Base-by-base conservation (phyloP, 257 asterid species). In the Paraleonurus japonicus region DNA sequence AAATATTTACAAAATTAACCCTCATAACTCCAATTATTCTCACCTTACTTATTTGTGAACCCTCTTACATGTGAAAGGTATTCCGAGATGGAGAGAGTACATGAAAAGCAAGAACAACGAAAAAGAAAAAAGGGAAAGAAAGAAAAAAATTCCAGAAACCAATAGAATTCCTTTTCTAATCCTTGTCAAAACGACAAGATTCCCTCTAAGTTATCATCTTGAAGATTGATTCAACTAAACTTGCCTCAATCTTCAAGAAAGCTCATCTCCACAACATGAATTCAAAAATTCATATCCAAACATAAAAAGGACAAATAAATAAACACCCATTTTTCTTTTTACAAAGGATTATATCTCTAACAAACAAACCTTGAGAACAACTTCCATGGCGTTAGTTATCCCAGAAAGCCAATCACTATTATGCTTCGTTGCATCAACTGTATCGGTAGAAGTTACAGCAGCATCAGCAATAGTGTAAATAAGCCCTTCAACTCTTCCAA, bases 361-460 rank as follows among this genome's bases (percentile, higher is more conserved):
- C 87, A 61, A 73, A 95, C 99, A 61, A 73, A 95, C 99, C 99
- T 95, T 95, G 74, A 95, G 66, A 75, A 95, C 98, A 79, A 85
- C 10, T 74, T 95, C 99, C 99, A 95, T 92, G 41, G 87, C 88
- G 79, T 82, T 87, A 19, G 95, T 89, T 61, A 95, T 88, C 85
- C 99, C 98, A 75, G 97, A 88, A 74, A 95, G 92, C 99, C 99
- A 95, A 78, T 95, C 98, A 78, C 85, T 73, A 19, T 78, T 81
- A 78, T 92, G 89, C 78, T 93, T 87, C 11, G 84, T 74, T 43
- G 87, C 73, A 41, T 81, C 87, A 80, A 86, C 86, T 0, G 85
- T 47, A 71, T 86, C 93, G 7, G 86, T 41, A 63, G 95, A 83
- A 79, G 48, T 76, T 61, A 92, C 95, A 2, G 96, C 92, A 61